Conservation (phyloP, 345 rosid genomes). For the Citrus medica region DNA sequence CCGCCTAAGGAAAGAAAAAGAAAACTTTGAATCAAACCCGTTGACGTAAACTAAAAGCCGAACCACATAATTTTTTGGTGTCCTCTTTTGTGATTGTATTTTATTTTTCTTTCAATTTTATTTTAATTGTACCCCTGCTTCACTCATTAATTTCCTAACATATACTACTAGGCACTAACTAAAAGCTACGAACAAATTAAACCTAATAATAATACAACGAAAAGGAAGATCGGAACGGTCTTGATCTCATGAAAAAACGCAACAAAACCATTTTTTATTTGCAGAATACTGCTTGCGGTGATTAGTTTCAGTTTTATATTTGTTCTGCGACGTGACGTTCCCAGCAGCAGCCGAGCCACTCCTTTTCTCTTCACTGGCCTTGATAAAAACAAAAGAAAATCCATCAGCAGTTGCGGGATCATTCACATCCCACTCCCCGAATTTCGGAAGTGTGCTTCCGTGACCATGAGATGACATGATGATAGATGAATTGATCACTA, state of each 20-base stretch:
- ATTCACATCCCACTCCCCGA: too few relatives aligned
- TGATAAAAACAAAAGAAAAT: conserved; percentile 18
- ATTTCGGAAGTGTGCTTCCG: too few relatives aligned
- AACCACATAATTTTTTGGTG: accelerated
- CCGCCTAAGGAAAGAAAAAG: too few relatives aligned
- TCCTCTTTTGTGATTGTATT: accelerated
- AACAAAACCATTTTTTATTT: conserved; percentile 13
- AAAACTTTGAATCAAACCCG: accelerated
- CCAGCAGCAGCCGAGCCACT: background rate
- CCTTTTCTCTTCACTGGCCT: conserved; percentile 21
- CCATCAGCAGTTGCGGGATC: too few relatives aligned
- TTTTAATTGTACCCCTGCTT: accelerated
- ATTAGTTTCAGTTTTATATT: background rate
- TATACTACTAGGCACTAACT: too few relatives aligned
- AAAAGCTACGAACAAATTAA: too few relatives aligned
- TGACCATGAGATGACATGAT: too few relatives aligned
- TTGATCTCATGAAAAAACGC: background rate
- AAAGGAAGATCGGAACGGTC: too few relatives aligned
- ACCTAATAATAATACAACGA: too few relatives aligned
- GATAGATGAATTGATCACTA: too few relatives aligned
- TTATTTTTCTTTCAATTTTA: too few relatives aligned
- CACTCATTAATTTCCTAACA: too few relatives aligned
- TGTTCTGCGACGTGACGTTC: background rate
- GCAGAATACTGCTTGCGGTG: background rate
- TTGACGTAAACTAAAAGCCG: accelerated